Evolutionary conservation across 495 filamentous ascomycete species (phyloP).

Genomic region (Xeromyces bisporus): DNA sequence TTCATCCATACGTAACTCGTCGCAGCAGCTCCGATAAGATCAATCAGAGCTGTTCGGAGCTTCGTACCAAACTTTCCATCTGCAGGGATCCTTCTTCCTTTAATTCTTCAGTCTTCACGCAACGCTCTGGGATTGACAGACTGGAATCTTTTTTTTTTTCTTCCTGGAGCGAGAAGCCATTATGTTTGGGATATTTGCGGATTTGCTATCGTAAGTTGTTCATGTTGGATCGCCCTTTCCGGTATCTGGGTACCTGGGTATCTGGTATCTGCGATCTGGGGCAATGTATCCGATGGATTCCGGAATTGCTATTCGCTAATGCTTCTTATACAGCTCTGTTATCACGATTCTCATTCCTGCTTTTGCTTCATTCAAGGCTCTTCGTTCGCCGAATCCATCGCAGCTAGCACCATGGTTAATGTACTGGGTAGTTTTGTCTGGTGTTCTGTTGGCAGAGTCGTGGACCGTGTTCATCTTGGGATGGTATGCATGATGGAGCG

Average conservation of each 20-base stretch:
- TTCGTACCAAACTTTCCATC: no score
- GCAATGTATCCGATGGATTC: no score
- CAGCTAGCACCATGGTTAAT: constrained; percentile 97
- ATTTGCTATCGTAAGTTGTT: constrained; percentile 55
- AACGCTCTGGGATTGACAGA: neutral
- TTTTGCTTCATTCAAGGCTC: constrained; percentile 96
- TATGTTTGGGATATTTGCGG: constrained; percentile 73
- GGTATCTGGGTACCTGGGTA: no score
- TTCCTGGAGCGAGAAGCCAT: constrained; percentile 3
- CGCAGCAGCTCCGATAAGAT: no score
- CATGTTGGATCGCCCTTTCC: no score
- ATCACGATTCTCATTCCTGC: constrained; percentile 88
- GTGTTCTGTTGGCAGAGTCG: constrained; percentile 66
- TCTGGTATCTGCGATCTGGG: no score
- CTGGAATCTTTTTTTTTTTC: neutral
- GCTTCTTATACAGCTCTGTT: constrained; percentile 36
- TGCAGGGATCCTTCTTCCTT: no score
- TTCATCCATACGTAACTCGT: no score
- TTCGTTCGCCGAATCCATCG: constrained; percentile 78
- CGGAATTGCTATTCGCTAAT: constrained; percentile 6
- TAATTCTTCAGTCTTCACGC: no score
- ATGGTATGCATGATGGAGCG: constrained; percentile 36
- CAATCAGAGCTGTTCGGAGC: no score
- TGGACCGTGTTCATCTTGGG: constrained; percentile 71
- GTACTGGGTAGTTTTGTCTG: constrained; percentile 92